These are phyloP conservation scores for Starmerella vitae DNA, from an alignment of 805 yeast genomes.

Conservation along the genomic window DNA sequence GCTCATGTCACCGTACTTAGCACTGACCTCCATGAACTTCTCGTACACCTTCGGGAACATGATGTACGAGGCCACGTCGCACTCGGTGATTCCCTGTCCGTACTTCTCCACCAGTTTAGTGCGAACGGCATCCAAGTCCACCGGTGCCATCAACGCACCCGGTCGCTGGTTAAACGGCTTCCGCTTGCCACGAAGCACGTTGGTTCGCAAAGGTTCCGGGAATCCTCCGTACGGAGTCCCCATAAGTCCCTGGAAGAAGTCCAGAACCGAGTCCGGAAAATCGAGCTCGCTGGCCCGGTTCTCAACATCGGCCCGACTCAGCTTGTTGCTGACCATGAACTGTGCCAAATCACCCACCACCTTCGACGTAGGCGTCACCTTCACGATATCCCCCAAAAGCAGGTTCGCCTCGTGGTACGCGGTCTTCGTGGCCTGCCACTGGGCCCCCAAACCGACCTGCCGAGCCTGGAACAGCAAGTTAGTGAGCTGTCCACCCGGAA, in stretches of 20 bases:
- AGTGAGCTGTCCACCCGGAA: slow-evolving; percentile 99
- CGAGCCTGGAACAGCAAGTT: slow-evolving; percentile 97
- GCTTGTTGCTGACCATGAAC: slow-evolving; percentile 93
- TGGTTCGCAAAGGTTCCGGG: slow-evolving; percentile 97
- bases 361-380: slow-evolving; percentile 98
- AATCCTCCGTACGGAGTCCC: slow-evolving; percentile 99
- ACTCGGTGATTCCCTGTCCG: slow-evolving; percentile 58
- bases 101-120: slow-evolving; percentile 65
- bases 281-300: slow-evolving; percentile 81
- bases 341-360: slow-evolving; percentile 99
- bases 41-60: slow-evolving; percentile 98
- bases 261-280: slow-evolving; percentile 97
- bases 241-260: slow-evolving; percentile 97
- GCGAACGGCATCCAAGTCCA: slow-evolving; percentile 58
- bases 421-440: slow-evolving; percentile 91
- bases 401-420: slow-evolving; percentile 86
- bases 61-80: slow-evolving; percentile 86
- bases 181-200: slow-evolving; percentile 83
- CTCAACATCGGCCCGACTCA: slow-evolving; percentile 70
- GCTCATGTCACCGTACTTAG: slow-evolving; percentile 80
- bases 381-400: slow-evolving; percentile 89
- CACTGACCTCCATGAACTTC: slow-evolving; percentile 58
- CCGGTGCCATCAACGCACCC: slow-evolving; percentile 77
- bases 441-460: slow-evolving; percentile 93
- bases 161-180: slow-evolving; percentile 81